Conservation (phyloP, 495 filamentous ascomycete genomes). For the Bombardia bombarda region DNA sequence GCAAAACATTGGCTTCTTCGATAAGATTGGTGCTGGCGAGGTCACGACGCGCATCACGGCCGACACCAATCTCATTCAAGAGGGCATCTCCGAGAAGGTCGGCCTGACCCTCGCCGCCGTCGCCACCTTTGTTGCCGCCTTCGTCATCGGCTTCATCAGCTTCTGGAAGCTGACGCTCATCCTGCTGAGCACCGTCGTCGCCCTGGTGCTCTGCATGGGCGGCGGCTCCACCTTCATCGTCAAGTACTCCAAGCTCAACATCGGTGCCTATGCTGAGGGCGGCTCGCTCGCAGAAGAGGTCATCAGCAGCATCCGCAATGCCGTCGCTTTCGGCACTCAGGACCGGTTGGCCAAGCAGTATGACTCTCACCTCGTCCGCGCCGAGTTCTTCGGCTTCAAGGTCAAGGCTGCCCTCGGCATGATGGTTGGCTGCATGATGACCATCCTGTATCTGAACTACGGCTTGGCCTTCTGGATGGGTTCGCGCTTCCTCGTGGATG, state of each 20-base stretch:
- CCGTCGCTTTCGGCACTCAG: slow-evolving; percentile 89
- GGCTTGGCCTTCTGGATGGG: slow-evolving; percentile 95
- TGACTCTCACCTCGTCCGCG: slow-evolving; percentile 60
- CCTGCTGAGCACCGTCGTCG: slow-evolving; percentile 66
- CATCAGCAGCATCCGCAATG: slow-evolving; percentile 85
- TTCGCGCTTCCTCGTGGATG: slow-evolving; percentile 63
- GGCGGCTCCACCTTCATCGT: slow-evolving; percentile 63
- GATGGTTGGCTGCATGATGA: slow-evolving; percentile 79
- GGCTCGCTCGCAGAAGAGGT: slow-evolving; percentile 92
- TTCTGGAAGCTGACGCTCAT: slow-evolving; percentile 82
- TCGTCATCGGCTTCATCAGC: slow-evolving; percentile 79
- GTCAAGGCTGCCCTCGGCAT: slow-evolving; percentile 58
- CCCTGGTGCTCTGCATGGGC: slow-evolving; percentile 69
- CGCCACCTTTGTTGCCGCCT: slow-evolving; percentile 79
- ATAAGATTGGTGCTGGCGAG: slow-evolving; percentile 84
- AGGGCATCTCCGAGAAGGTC: slow-evolving; percentile 83
- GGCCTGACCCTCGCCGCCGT: slow-evolving; percentile 64
- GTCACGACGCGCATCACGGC: slow-evolving; percentile 88
- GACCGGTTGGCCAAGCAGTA: slow-evolving; percentile 81
- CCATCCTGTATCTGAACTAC: slow-evolving; percentile 79
- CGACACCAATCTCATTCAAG: slow-evolving; percentile 83
- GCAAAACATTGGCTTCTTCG: slow-evolving; percentile 90
- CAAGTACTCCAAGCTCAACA: slow-evolving; percentile 67
- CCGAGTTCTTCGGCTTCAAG: slow-evolving; percentile 71
- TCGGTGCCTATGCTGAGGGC: slow-evolving; percentile 72